Conservation (phyloP, 2,329 filamentous ascomycete species). For the Camillea tinctor region DNA sequence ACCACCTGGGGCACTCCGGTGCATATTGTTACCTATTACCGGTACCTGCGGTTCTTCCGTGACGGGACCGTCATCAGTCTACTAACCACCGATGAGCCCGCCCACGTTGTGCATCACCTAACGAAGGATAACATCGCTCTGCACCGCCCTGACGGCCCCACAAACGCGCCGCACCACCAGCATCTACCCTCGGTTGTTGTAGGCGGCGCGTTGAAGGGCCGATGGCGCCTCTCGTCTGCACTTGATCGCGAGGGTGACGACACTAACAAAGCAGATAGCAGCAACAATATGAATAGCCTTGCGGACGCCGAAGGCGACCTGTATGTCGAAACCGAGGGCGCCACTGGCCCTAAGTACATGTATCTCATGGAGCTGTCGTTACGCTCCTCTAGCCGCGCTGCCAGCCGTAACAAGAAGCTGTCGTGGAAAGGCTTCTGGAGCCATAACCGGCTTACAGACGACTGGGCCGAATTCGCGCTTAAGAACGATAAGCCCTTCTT, state of each 20-base stretch:
- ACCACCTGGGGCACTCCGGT: conserved; percentile 79
- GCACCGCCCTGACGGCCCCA: conserved; percentile 36
- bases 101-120: conserved; percentile 84
- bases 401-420: conserved; percentile 79
- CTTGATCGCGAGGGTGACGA: conserved; percentile 30
- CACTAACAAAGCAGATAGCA: conserved; percentile 18
- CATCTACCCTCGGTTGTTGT: conserved; percentile 56
- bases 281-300: conserved; percentile 7
- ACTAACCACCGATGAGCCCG: conserved; percentile 75
- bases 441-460: conserved; percentile 85
- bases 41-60: conserved; percentile 92
- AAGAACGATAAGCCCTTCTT: conserved; percentile 65
- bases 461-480: conserved; percentile 78
- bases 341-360: conserved; percentile 71
- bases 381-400: conserved; percentile 59
- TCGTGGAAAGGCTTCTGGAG: conserved; percentile 88
- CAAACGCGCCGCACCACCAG: conserved; percentile 20
- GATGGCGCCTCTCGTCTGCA: conserved; percentile 47
- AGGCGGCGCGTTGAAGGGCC: conserved; percentile 62
- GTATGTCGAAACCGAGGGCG: conserved; percentile 81
- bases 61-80: conserved; percentile 83
- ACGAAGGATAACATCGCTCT: conserved; percentile 65
- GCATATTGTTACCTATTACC: conserved; percentile 96
- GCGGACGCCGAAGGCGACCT: conserved; percentile 63
- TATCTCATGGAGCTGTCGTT: conserved; percentile 80